Conservation (phyloP, 1,284 basidiomycete genomes). For the Cronartium quercuum region DNA sequence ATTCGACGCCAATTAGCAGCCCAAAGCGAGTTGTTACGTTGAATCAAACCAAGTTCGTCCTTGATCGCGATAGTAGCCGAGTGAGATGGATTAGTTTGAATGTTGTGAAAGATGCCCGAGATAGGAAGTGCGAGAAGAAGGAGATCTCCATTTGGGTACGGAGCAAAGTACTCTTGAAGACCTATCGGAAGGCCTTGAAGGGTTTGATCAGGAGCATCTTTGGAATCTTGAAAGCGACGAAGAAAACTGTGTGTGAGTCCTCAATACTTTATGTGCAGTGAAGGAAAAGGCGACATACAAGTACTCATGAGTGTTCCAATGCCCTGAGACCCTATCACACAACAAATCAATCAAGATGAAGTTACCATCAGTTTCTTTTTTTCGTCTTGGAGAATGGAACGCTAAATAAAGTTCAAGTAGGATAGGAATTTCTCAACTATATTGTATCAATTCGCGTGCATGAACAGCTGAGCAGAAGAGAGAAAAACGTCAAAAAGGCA, state of each 20-base stretch:
- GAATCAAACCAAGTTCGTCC: constrained; percentile 18
- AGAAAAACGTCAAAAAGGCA: not conserved
- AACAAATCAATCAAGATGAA: not conserved
- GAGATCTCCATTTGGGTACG: constrained; percentile 33
- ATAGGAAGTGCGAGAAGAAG: constrained; percentile 21
- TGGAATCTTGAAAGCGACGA: not conserved
- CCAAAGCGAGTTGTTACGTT: constrained; percentile 7
- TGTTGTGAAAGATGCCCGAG: constrained; percentile 27
- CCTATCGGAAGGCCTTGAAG: constrained; percentile 9
- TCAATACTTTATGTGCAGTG: not conserved
- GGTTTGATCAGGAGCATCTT: constrained; percentile 3
- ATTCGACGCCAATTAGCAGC: constrained; percentile 21
- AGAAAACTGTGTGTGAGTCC: not conserved
- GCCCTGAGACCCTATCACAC: not conserved
- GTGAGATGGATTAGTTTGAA: not conserved
- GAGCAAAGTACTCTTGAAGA: constrained; percentile 36
- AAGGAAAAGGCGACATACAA: not conserved
- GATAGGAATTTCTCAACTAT: constrained; percentile 19
- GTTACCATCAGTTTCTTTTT: not conserved
- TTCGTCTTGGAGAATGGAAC: too few relatives aligned
- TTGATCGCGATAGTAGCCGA: constrained; percentile 13
- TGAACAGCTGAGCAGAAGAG: constrained; percentile 12
- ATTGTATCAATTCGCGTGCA: constrained; percentile 36
- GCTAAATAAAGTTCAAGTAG: not conserved
- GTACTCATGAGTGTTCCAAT: not conserved